A percentile compares a stretch with the other conserved stretches of the same genome.
These are phyloP conservation scores for Arthroderma sp. DNA, from an alignment of 2,329 filamentous ascomycete species.

Conservation along the genomic window DNA sequence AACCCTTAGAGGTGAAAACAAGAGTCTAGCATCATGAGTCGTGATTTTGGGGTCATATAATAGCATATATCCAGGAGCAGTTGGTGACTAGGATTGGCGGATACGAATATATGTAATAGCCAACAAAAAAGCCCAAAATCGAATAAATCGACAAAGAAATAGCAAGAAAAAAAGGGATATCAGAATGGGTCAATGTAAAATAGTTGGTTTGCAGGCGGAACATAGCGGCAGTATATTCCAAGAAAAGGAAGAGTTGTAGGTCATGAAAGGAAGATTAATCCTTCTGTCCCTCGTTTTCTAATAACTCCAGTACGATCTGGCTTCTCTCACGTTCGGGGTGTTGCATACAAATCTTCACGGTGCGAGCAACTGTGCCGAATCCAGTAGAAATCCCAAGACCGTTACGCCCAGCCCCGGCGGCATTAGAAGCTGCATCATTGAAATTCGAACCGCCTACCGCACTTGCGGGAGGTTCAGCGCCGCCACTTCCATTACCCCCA, in stretches of 20 bases:
- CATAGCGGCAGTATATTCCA: not conserved
- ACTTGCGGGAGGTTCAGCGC: constrained; percentile 21
- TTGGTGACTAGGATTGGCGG: not conserved
- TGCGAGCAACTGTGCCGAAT: constrained; percentile 42
- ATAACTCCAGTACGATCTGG: constrained; percentile 82
- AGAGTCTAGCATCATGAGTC: constrained; percentile 4
- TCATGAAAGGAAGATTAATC: constrained; percentile 24
- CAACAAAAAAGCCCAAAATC: not conserved
- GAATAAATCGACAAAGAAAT: constrained; percentile 1
- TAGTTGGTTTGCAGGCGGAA: not conserved
- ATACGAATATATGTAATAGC: not conserved
- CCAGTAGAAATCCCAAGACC: constrained; percentile 27
- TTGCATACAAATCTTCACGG: constrained; percentile 88
- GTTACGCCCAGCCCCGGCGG: constrained; percentile 20
- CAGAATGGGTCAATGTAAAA: not conserved
- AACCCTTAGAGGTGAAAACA: not conserved
- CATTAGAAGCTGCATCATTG: constrained; percentile 15
- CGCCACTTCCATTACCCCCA: constrained; percentile 50
- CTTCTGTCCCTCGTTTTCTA: constrained; percentile 77
- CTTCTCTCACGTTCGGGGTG: constrained; percentile 75
- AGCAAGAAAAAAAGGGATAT: not conserved
- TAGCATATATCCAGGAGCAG: not conserved
- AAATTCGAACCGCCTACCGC: constrained; percentile 20
- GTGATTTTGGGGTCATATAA: not conserved
- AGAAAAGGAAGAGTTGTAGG: not conserved